Conservation (phyloP, 768 basidiomycete genomes). For the Chalciporus sphaerocephalus region DNA sequence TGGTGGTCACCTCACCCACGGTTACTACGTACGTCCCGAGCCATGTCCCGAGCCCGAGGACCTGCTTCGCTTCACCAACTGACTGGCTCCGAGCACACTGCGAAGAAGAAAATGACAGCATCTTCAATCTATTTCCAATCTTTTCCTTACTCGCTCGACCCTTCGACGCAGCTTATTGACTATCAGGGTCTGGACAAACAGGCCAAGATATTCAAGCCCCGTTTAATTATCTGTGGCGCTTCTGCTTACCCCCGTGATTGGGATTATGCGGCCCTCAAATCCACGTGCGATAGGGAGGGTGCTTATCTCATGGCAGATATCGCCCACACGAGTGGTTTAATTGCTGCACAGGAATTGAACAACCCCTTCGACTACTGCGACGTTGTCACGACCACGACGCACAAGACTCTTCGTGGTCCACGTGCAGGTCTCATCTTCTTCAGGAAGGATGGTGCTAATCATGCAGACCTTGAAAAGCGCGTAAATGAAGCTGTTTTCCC, state of each 20-base stretch:
- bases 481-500: conserved; percentile 99
- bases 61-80: not conserved
- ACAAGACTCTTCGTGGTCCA: conserved; percentile 98
- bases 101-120: conserved; percentile 99
- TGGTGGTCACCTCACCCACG: conserved; percentile 95
- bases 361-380: conserved; percentile 95
- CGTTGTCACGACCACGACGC: conserved; percentile 97
- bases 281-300: conserved; percentile 80
- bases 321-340: conserved; percentile 93
- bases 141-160: conserved; percentile 84
- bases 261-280: conserved; percentile 84
- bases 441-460: conserved; percentile 81
- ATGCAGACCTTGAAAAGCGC: conserved; percentile 88
- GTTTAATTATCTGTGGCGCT: conserved; percentile 93
- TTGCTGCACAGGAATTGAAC: conserved; percentile 87
- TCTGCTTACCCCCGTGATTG: conserved; percentile 98
- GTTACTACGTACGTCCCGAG: conserved; percentile 73
- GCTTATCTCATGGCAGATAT: conserved; percentile 96
- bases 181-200: conserved; percentile 76
- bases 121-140: conserved; percentile 99
- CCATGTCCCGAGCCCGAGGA: not conserved
- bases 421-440: conserved; percentile 98
- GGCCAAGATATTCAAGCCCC: conserved; percentile 93
- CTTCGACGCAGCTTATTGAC: conserved; percentile 84
- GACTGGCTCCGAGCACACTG: conserved; percentile 51